Conservation (phyloP, 176 grass and related monocot genomes). For the Avena insularis region DNA sequence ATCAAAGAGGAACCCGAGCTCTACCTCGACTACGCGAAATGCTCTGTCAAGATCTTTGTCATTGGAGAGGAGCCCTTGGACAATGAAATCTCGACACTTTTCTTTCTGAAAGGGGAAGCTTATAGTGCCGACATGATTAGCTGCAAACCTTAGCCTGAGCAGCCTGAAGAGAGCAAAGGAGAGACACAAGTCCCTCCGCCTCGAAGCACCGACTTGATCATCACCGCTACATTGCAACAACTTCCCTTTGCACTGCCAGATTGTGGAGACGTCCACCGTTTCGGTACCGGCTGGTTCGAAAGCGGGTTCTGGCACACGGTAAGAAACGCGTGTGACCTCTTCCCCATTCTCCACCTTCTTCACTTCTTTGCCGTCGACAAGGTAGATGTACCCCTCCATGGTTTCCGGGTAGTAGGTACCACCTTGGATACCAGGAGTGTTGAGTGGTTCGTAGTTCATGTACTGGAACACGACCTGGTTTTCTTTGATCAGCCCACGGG, state of each 20-base stretch:
- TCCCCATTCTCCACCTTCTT: background rate
- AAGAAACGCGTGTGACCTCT: background rate
- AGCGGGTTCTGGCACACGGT: background rate
- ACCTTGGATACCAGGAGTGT: too few species aligned
- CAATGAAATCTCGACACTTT: background rate
- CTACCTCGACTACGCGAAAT: constrained; percentile 23
- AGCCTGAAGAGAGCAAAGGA: constrained; percentile 37
- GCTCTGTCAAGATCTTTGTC: constrained; percentile 24
- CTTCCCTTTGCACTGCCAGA: constrained; percentile 11
- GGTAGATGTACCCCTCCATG: constrained; percentile 25
- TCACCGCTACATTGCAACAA: background rate
- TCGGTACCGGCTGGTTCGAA: too few species aligned
- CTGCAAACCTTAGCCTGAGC: background rate
- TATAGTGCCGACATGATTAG: background rate
- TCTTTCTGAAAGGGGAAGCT: background rate
- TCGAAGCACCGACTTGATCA: background rate
- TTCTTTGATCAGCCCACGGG: background rate
- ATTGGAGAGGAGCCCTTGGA: constrained; percentile 27
- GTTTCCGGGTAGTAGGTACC: background rate
- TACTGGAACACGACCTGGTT: constrained; percentile 19
- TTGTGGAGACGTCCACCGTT: background rate
- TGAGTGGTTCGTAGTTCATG: background rate
- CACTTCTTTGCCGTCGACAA: background rate
- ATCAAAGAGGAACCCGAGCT: constrained; percentile 34
- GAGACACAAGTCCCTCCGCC: constrained; percentile 15